Evolutionary conservation across 1,284 basidiomycete species (phyloP).

Genomic region (Puccinia novopanici): DNA sequence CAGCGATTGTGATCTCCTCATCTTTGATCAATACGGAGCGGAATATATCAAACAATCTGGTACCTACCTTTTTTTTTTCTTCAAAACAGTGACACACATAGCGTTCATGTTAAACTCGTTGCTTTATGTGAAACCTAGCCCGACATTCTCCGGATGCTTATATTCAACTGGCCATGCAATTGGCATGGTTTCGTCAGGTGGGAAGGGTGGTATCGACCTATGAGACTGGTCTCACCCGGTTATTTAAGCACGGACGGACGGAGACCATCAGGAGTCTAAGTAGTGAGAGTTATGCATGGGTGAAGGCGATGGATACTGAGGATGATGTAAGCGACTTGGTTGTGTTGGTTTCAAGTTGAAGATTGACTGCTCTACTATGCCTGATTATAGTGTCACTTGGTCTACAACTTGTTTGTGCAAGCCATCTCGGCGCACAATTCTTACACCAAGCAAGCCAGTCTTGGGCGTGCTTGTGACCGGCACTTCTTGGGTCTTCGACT

Average conservation of each 20-base stretch:
- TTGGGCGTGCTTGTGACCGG: slow-evolving; percentile 84
- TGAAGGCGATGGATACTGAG: slow-evolving; percentile 72
- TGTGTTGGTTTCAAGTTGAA: background rate
- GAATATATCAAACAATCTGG: slow-evolving; percentile 85
- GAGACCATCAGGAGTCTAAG: slow-evolving; percentile 85
- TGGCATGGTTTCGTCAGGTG: slow-evolving; percentile 83
- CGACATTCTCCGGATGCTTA: slow-evolving; percentile 83
- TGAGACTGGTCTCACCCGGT: slow-evolving; percentile 89
- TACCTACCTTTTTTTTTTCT: slow-evolving; percentile 56
- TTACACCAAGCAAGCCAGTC: slow-evolving; percentile 76
- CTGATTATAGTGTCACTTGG: slow-evolving; percentile 55
- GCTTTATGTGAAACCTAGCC: background rate
- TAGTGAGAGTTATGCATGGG: slow-evolving; percentile 74
- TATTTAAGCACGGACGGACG: slow-evolving; percentile 85
- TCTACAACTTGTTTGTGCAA: slow-evolving; percentile 66
- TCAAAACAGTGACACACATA: too few relatives aligned
- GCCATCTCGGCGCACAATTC: slow-evolving; percentile 75
- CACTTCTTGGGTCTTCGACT: slow-evolving; percentile 84
- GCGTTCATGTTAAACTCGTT: too few relatives aligned
- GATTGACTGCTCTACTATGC: background rate
- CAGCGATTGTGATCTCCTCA: slow-evolving; percentile 80
- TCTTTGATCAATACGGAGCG: slow-evolving; percentile 81
- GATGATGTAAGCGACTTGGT: slow-evolving; percentile 60
- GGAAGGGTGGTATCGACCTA: slow-evolving; percentile 84
- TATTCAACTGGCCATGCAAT: slow-evolving; percentile 88